Evolutionary conservation across 1,284 basidiomycete genomes (phyloP), one percentile per base, ranked within the genome.

Genomic region (Jaminaea rosea): DNA sequence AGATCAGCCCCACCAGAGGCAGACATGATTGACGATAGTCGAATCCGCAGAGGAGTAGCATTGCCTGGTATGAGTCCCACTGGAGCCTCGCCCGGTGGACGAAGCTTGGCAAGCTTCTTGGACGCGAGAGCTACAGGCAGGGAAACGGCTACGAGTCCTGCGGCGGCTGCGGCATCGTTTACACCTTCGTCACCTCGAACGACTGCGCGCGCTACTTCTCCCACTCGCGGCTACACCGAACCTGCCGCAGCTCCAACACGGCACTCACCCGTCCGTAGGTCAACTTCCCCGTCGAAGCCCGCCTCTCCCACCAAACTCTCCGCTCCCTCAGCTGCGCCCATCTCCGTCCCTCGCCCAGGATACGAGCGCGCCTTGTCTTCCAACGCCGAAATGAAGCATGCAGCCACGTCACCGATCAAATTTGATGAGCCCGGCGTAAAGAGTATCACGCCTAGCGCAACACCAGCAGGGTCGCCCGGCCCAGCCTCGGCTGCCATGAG

Each of bases 1-100:
- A 60, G 66, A 46, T 63, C 59, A 27, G 60, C 67, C 7, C 58
- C 64, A 27, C 63, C 65, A 2, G 66, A 71, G 50, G 67, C 64
- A 10, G 53, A 53, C 6, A 49, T 65, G 19, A 63, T 65, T 24
- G 63, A 69, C 46, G 58, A 64, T 23, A 57, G 42, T 26, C 51
- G 53, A 19, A 48, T 26, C 26, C 47, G 26, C 7, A 29, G n/a
- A 10, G 56, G 59, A 26, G 52, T 58, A n/a, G 52, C 53, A 7
- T 47, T 68, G 3, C 63, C 64, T 26, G 65, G 65, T 10, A 44
- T 69, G 46, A 54, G 49, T 31, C 60, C 58, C 15, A 11, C 41
- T 7, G 11, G 23, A 15, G n/a, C 27, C n/a, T 46, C 28, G 5
- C 37, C 32, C 29, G 47, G 53, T 5, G 62, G 54, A 15, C 53